A percentile compares a stretch with the other conserved stretches of the same genome.
Conservation (phyloP, 1,284 basidiomycete genomes). For the Anthracocystis walkeri region DNA sequence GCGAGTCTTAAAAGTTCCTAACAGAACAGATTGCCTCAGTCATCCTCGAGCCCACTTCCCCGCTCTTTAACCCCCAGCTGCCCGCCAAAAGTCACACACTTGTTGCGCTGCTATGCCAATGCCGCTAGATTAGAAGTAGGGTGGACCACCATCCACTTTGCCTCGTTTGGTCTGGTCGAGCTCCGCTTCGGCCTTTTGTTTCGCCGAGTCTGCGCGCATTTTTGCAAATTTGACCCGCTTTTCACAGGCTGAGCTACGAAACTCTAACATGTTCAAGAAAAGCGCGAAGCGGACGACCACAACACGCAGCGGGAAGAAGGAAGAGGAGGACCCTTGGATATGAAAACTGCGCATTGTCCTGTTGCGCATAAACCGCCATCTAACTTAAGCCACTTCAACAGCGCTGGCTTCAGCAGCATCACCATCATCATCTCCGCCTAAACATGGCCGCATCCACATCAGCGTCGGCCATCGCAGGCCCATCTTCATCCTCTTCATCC, state of each 20-base stretch:
- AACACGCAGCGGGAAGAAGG: background rate
- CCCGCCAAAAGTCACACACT: too few relatives aligned
- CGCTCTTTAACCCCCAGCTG: too few relatives aligned
- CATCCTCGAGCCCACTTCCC: too few relatives aligned
- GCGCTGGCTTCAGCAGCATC: background rate
- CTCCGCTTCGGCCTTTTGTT: conserved; percentile 27
- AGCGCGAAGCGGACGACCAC: background rate
- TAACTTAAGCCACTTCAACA: background rate
- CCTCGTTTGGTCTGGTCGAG: background rate
- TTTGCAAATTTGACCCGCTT: background rate
- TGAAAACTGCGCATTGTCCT: too few relatives aligned
- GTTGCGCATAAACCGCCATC: background rate
- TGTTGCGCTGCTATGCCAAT: too few relatives aligned
- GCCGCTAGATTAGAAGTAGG: too few relatives aligned
- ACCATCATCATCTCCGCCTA: background rate
- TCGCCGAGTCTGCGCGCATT: conserved; percentile 27
- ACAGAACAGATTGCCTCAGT: too few relatives aligned
- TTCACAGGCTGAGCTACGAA: background rate
- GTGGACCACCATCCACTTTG: too few relatives aligned
- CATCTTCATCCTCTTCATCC: conserved; percentile 15
- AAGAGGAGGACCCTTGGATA: too few relatives aligned
- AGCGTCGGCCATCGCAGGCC: conserved; percentile 1
- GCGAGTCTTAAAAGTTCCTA: too few relatives aligned
- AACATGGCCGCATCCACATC: conserved; percentile 5
- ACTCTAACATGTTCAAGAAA: background rate